Evolutionary conservation across 2,329 filamentous ascomycete species (phyloP).

Genomic region (Fusarium sp.): DNA sequence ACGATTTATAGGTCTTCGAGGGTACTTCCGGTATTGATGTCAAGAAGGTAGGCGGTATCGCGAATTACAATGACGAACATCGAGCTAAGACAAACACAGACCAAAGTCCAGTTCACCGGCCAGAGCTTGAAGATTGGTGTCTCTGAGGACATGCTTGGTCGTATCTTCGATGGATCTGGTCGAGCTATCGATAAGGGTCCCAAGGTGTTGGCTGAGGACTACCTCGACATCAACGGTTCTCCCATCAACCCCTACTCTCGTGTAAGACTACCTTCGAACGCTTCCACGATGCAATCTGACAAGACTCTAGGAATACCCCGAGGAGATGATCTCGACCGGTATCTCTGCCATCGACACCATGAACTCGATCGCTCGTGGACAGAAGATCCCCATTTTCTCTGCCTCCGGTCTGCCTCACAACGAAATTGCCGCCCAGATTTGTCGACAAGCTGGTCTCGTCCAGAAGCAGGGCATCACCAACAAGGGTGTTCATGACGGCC

Average conservation of each 20-base stretch:
- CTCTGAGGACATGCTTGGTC: constrained; percentile 98
- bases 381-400: constrained; percentile 99
- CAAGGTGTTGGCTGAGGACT: constrained; percentile 97
- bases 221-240: constrained; percentile 98
- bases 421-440: constrained; percentile 99
- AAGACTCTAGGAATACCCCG: constrained; percentile 83
- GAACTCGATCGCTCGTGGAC: constrained; percentile 97
- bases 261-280: constrained; percentile 64
- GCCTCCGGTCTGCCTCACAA: constrained; percentile 98
- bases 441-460: constrained; percentile 94
- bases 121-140: constrained; percentile 98
- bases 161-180: constrained; percentile 98
- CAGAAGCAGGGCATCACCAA: constrained; percentile 81
- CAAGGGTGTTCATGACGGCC: constrained; percentile 95
- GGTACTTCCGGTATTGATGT: constrained; percentile 98
- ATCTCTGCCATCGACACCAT: constrained; percentile 99
- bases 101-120: constrained; percentile 96
- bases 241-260: constrained; percentile 98
- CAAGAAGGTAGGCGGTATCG: constrained; percentile 79
- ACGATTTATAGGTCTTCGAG: constrained; percentile 83
- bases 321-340: constrained; percentile 99
- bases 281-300: background rate
- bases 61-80: constrained; percentile 10
- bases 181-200: constrained; percentile 99
- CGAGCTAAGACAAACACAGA: constrained; percentile 65